A percentile compares a stretch with the other conserved stretches of the same genome.
Evolutionary conservation across 768 basidiomycete species (phyloP).

Genomic region (Krasilnikovozyma curviuscula): DNA sequence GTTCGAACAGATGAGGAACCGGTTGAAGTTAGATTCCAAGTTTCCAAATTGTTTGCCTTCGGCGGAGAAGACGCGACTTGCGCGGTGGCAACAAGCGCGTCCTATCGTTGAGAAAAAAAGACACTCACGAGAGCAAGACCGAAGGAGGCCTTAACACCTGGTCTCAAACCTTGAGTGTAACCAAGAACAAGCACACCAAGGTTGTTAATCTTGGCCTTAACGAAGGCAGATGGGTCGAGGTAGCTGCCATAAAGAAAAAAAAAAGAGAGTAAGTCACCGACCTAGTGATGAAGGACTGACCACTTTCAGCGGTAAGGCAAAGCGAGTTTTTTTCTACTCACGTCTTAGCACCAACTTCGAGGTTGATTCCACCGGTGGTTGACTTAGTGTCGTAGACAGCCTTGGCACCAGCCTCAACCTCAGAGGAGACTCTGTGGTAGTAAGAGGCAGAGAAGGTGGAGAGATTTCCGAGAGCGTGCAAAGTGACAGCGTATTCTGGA

Average conservation of each 20-base stretch:
- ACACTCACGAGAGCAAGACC: conserved; percentile 85
- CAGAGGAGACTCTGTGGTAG: conserved; percentile 84
- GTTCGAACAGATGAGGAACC: too few species aligned
- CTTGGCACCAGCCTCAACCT: conserved; percentile 67
- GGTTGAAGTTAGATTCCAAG: too few species aligned
- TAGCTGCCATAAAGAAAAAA: conserved; percentile 31
- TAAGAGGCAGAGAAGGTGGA: conserved; percentile 86
- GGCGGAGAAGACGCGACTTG: too few species aligned
- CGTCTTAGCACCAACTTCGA: conserved; percentile 93
- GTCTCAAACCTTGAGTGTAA: conserved; percentile 77
- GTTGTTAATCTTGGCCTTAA: conserved; percentile 99
- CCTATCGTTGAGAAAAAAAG: too few species aligned
- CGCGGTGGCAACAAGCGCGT: too few species aligned
- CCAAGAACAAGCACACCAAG: conserved; percentile 67
- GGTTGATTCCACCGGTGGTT: conserved; percentile 60
- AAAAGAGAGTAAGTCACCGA: not conserved
- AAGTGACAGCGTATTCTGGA: conserved; percentile 67
- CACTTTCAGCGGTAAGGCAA: not conserved
- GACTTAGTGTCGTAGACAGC: conserved; percentile 89
- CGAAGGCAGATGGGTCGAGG: conserved; percentile 71
- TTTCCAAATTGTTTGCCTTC: too few species aligned
- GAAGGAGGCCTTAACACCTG: conserved; percentile 78
- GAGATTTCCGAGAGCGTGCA: conserved; percentile 88
- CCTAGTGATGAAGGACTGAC: not conserved
- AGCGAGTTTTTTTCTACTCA: too few species aligned